Evolutionary conservation across 2,329 filamentous ascomycete genomes (phyloP).

Genomic region (Claviceps cyperi): DNA sequence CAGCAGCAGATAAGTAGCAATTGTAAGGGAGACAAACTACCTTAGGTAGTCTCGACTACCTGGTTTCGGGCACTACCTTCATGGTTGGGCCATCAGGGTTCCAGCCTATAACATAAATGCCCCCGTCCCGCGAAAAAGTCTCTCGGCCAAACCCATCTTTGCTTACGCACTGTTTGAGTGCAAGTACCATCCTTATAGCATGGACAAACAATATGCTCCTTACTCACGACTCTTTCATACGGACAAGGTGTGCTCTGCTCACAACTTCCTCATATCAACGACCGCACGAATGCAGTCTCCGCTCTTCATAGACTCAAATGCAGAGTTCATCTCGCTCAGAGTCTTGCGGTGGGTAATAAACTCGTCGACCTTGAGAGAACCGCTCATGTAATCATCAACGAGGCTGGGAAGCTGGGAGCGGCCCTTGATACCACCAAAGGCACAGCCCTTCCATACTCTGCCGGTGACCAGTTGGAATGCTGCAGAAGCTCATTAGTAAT

Average conservation of each 20-base stretch:
- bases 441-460: constrained; percentile 94
- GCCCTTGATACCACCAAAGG: constrained; percentile 96
- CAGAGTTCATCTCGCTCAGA: constrained; percentile 70
- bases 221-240: background rate
- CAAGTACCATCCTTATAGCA: background rate
- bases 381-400: constrained; percentile 77
- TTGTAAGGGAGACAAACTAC: too few species aligned
- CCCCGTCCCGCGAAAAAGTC: background rate
- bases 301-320: constrained; percentile 86
- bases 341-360: constrained; percentile 95
- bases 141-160: background rate
- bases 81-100: background rate
- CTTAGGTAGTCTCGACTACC: too few species aligned
- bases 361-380: constrained; percentile 92
- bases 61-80: too few species aligned
- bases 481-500: constrained; percentile 21
- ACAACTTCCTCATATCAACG: constrained; percentile 45
- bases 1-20: too few species aligned
- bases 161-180: background rate
- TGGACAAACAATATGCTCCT: background rate
- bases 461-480: constrained; percentile 98
- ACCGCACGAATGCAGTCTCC: constrained; percentile 96
- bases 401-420: constrained; percentile 80
- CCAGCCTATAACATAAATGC: background rate
- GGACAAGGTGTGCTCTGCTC: background rate